Base-by-base conservation (phyloP, 768 basidiomycete species). In the Coprinellus micaceus region DNA sequence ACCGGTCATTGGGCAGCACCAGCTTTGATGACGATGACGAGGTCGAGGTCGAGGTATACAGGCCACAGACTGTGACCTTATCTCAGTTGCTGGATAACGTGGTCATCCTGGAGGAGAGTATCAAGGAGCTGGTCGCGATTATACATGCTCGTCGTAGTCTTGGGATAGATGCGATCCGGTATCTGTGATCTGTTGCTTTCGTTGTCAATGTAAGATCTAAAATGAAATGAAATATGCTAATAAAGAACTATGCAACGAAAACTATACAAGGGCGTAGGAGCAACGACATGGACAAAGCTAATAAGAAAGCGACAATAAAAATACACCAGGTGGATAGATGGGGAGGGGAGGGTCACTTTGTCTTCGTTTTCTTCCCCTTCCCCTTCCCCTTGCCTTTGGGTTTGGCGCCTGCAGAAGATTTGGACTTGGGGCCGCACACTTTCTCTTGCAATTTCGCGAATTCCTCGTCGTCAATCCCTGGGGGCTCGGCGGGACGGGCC, bases 91-190 rank as follows among this genome's bases (percentile, higher is more conserved):
- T 98, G 68, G 96, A 98, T 67, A 98, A 98, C 66, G 88, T 95
- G 28, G 94, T 98, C 28, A 86, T 98, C 39, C 67, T 98, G 59
- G 96, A 98, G 71, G 96, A 98, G 70, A 89, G 87, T 58, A 88
- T 98, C 66, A 98, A 98, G 73, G 96, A 98, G 69, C 74, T 94
- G 30, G 84, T 85, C 13, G 90, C 91, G 13, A 87, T 94, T 60
- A 82, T 94, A 51, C 87, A 91, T 70, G 91, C 90, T 15, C 77
- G 93, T 57, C 76, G 90, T 58, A 87, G 85, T 70, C 71, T 95
- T 52, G 94, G 94, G 9, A 89, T 95, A 59, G 93, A 95, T 71
- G 77, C 84, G 22, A 71, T 93, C 59, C 82, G 88, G 62, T 92
- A 90, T 66, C 66, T 93, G 63, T 91, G 74, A 71, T n/a, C 60